Evolutionary conservation across 768 basidiomycete genomes (phyloP), one percentile per base, ranked within the genome.

Genomic region (Lactarius psammicola): DNA sequence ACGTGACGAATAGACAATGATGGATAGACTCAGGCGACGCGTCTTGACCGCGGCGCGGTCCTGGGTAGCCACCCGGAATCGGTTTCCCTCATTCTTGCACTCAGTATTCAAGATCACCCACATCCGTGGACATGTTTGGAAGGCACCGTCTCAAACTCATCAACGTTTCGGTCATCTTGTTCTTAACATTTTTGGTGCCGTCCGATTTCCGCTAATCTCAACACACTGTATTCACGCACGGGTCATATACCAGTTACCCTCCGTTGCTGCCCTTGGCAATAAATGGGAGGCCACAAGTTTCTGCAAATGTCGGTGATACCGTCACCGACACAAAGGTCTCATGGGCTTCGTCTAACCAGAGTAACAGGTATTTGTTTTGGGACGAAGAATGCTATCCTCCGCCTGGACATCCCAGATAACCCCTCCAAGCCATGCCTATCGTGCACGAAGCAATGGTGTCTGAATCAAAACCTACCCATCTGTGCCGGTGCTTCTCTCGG

Each of bases 391-490:
- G 85, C 90, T 30, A 96, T 95, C 71, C 79, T 95, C 64, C 90
- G 84, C 58, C 80, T 97, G 70, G 85, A 87, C 68, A 83, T 85
- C 42, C 90, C 94, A 34, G 88, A 94, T 74, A 88, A 90, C 71
- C 90, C 92, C 2, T 85, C 86, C 20, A 93, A 96, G 75, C 94
- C 95, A 10, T 97, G 95, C 75, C 81, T 94, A 30, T 90, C 92
- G 6, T 97, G 95, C 75, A 96, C 94, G 11, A 93, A 94, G 73
- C 90, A 94, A 73, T 97, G 95, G 91, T 97, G 95, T 78, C 80
- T 95, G 62, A 92, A 96, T 74, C 95, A 93, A 76, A 92, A 94
- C 72, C 80, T 97, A 42, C 79, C 83, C 18, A 95, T 94, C 53
- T 96, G 92, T 74, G 82, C 84, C 11, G 89, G 89, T 31, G 92